A percentile compares a stretch with the other conserved stretches of the same genome.
phyloP scores from a whole-genome alignment of 768 basidiomycete genomes.

The Sporobolomyces phaffii region DNA sequence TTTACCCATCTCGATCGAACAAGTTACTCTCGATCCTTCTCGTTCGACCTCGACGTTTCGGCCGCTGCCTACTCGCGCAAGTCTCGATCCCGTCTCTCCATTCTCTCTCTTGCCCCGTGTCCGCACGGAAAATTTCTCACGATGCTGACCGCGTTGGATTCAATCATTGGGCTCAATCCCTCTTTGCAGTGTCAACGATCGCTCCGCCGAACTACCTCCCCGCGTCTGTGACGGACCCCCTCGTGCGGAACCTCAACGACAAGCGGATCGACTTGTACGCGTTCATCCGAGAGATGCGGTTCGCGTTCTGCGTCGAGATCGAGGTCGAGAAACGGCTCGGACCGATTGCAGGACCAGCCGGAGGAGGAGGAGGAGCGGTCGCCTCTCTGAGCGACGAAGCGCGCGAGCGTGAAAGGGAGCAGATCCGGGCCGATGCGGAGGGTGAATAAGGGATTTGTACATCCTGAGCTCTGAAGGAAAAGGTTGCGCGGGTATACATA shows the following conservation, averaged over 20 bases:
- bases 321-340: conserved; percentile 19
- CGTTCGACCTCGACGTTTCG: conserved; percentile 34
- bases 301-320: conserved; percentile 19
- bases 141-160: not conserved
- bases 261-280: not conserved
- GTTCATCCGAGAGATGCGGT: conserved; percentile 20
- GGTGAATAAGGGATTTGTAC: too few species aligned
- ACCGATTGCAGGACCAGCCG: not conserved
- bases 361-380: conserved; percentile 14
- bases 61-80: not conserved
- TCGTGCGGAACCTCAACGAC: conserved; percentile 9
- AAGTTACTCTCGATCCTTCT: conserved; percentile 25
- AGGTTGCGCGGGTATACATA: too few species aligned
- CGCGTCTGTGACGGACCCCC: not conserved
- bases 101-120: too few species aligned
- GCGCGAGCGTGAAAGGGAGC: conserved; percentile 1
- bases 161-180: not conserved
- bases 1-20: conserved; percentile 30
- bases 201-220: conserved; percentile 25
- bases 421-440: not conserved
- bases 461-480: too few species aligned
- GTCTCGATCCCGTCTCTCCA: too few species aligned
- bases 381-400: too few species aligned
- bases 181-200: conserved; percentile 1
- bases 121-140: too few species aligned